phyloP scores from a whole-genome alignment of 768 basidiomycete genomes.

The Termitomyces titanicus region DNA sequence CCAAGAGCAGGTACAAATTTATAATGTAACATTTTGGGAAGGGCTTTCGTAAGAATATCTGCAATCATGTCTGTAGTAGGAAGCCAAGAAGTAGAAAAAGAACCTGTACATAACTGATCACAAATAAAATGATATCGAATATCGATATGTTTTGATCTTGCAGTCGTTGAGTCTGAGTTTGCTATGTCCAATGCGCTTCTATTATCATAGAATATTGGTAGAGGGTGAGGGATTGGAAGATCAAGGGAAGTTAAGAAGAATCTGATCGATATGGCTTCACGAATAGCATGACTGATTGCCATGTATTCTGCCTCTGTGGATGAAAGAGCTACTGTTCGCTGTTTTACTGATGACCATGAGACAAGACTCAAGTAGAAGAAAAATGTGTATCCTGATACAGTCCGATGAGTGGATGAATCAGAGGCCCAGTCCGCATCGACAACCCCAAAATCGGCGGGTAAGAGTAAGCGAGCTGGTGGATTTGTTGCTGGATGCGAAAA shows the following conservation, averaged over 20 bases:
- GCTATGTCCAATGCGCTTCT: neutral
- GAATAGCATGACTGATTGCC: neutral
- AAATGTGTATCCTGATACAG: slow-evolving; percentile 23
- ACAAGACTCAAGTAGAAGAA: slow-evolving; percentile 24
- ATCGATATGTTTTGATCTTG: neutral
- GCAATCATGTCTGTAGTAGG: slow-evolving; percentile 29
- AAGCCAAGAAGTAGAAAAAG: slow-evolving; percentile 13
- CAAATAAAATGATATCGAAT: neutral
- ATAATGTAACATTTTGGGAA: slow-evolving; percentile 5
- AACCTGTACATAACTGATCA: neutral
- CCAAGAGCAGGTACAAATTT: neutral
- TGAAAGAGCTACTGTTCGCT: neutral
- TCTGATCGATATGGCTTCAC: neutral
- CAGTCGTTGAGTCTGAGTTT: neutral
- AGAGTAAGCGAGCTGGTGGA: neutral
- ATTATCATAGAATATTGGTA: neutral
- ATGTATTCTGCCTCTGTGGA: neutral
- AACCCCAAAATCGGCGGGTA: neutral
- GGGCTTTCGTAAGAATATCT: slow-evolving; percentile 36
- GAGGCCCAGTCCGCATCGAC: slow-evolving; percentile 31
- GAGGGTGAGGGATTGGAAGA: slow-evolving; percentile 2
- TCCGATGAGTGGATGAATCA: slow-evolving; percentile 2
- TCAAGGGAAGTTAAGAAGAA: slow-evolving; percentile 17
- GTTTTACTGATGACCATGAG: slow-evolving; percentile 3
- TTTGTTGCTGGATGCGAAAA: slow-evolving; percentile 7